Conservation (phyloP, 495 filamentous ascomycete genomes). For the Saxophila tyrrhenica region DNA sequence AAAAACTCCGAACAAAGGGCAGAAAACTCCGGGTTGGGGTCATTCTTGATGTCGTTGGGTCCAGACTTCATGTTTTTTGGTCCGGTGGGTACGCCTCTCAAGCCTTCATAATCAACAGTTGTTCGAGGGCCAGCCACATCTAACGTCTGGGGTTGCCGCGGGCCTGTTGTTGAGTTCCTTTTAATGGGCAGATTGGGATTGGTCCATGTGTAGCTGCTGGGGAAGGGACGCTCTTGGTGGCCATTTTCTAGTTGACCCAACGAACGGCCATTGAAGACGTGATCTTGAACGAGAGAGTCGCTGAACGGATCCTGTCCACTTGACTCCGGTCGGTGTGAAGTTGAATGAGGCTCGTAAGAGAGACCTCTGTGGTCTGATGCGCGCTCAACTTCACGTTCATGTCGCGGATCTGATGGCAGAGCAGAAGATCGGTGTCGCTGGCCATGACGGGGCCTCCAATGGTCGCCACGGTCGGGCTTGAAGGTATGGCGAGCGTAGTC, state of each 20-base stretch:
- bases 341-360: no score
- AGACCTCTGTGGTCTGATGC: no score
- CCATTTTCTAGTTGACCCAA: neutral
- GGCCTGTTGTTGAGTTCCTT: neutral
- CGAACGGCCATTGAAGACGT: neutral
- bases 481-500: neutral
- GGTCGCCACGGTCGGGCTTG: neutral
- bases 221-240: no score
- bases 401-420: neutral
- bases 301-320: no score
- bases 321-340: no score
- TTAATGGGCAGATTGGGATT: neutral
- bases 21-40: no score
- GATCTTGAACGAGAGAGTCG: no score
- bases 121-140: neutral
- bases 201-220: neutral
- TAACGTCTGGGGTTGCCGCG: neutral
- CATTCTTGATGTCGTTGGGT: neutral
- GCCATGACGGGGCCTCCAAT: neutral
- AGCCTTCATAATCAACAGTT: conserved; percentile 1
- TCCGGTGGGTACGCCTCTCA: conserved; percentile 10
- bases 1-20: no score
- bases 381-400: no score
- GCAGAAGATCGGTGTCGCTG: neutral
- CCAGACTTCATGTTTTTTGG: conserved; percentile 7